These are phyloP conservation scores for Phytophthora pisi DNA, from an alignment of 352 stramenopile genomes.

Conservation along the genomic window DNA sequence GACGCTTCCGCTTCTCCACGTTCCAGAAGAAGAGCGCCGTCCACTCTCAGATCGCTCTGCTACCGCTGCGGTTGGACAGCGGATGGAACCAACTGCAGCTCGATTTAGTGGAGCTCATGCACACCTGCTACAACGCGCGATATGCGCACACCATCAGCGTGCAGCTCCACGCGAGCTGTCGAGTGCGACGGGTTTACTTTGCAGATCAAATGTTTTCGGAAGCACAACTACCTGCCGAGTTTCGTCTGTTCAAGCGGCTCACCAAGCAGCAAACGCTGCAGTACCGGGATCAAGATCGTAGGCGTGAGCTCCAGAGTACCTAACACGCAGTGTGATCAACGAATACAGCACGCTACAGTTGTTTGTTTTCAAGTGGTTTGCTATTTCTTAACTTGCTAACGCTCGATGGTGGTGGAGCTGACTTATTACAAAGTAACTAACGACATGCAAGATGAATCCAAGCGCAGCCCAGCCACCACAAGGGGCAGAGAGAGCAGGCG, in stretches of 20 bases:
- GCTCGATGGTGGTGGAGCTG: conserved; percentile 13
- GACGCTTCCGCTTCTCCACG: conserved; percentile 55
- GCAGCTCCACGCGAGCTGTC: conserved; percentile 62
- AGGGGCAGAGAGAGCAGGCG: conserved; percentile 27
- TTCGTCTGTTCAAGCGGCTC: conserved; percentile 58
- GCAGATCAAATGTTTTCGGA: conserved; percentile 49
- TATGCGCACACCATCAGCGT: conserved; percentile 51
- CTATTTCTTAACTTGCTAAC: conserved; percentile 31
- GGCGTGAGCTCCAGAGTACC: neutral
- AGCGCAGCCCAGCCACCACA: conserved; percentile 24
- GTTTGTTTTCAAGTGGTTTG: conserved; percentile 30
- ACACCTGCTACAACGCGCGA: conserved; percentile 46
- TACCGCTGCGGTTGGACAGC: conserved; percentile 50
- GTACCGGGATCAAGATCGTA: conserved; percentile 13
- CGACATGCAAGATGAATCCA: conserved; percentile 35
- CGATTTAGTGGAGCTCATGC: conserved; percentile 49
- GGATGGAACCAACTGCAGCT: conserved; percentile 74
- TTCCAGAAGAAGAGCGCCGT: conserved; percentile 53
- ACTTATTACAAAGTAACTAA: conserved; percentile 37
- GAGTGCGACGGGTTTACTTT: conserved; percentile 65
- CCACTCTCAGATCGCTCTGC: conserved; percentile 40
- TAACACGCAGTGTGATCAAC: neutral
- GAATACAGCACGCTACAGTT: neutral
- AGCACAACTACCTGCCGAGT: conserved; percentile 48
- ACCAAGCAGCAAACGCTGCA: conserved; percentile 37